Evolutionary conservation across 163 green algal species (phyloP).

Genomic region (Picocystis sp.): DNA sequence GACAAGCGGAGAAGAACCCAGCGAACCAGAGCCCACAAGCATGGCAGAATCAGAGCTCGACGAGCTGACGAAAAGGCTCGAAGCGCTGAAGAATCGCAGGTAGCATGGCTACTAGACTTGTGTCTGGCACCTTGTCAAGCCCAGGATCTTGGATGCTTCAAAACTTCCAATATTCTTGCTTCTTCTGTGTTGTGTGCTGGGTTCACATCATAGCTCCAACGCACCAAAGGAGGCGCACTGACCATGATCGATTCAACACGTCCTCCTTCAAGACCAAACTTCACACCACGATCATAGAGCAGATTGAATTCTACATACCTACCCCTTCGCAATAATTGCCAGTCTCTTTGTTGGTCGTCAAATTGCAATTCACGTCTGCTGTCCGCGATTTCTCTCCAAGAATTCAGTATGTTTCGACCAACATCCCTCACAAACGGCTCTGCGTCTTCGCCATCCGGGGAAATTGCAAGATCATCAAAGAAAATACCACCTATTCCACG

Average conservation of each 20-base stretch:
- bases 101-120: too few species aligned
- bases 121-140: conserved; percentile 3
- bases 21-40: too few species aligned
- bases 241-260: conserved; percentile 93
- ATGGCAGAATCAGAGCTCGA: conserved; percentile 22
- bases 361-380: conserved; percentile 25
- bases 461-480: conserved; percentile 75
- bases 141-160: conserved; percentile 51
- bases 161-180: conserved; percentile 36
- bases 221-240: conserved; percentile 45
- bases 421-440: conserved; percentile 46
- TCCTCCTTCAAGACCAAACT: conserved; percentile 32
- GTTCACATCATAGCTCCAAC: conserved; percentile 44
- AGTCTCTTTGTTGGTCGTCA: conserved; percentile 53
- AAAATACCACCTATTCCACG: conserved; percentile 93
- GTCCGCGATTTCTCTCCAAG: conserved; percentile 53
- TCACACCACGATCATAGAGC: conserved; percentile 85
- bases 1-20: too few species aligned
- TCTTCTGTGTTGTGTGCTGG: conserved; percentile 41
- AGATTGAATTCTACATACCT: conserved; percentile 94
- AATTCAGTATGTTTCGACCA: conserved; percentile 49
- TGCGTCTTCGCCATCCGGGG: conserved; percentile 1
- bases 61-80: conserved; percentile 40
- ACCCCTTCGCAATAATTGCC: conserved; percentile 72
- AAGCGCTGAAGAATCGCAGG: conserved; percentile 31